Conservation (phyloP, 805 yeast species). For the Grigorovia transvaalensis region DNA sequence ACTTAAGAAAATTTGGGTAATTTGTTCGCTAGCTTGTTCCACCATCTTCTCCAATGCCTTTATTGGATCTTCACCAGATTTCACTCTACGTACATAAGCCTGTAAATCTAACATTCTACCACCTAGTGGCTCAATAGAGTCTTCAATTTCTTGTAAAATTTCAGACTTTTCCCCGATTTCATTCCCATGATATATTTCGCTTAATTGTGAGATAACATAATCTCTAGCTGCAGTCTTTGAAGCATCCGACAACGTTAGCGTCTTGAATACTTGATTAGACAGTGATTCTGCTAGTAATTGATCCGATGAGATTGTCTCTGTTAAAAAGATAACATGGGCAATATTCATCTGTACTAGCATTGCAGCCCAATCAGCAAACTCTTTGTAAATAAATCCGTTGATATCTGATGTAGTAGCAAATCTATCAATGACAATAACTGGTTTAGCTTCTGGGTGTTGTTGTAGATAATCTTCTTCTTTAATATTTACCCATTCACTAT, state of each 20-base stretch:
- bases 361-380: slow-evolving; percentile 84
- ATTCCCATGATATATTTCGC: slow-evolving; percentile 22
- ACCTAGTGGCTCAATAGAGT: slow-evolving; percentile 66
- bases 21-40: slow-evolving; percentile 76
- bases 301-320: slow-evolving; percentile 74
- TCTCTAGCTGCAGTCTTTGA: slow-evolving; percentile 55
- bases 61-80: slow-evolving; percentile 74
- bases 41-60: slow-evolving; percentile 75
- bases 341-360: slow-evolving; percentile 60
- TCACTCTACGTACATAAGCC: slow-evolving; percentile 76
- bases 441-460: slow-evolving; percentile 76
- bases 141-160: slow-evolving; percentile 33
- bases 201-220: slow-evolving; percentile 53
- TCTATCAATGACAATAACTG: slow-evolving; percentile 75
- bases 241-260: slow-evolving; percentile 72
- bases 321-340: slow-evolving; percentile 83
- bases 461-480: slow-evolving; percentile 77
- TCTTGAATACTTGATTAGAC: slow-evolving; percentile 81
- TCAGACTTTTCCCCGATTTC: slow-evolving; percentile 17
- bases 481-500: slow-evolving; percentile 27
- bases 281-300: slow-evolving; percentile 59
- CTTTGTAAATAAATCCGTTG: slow-evolving; percentile 58
- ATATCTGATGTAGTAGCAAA: slow-evolving; percentile 49
- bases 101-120: slow-evolving; percentile 94
- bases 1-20: slow-evolving; percentile 65